Evolutionary conservation across 2,329 filamentous ascomycete species (phyloP).

Genomic region (Fusarium burgessii): DNA sequence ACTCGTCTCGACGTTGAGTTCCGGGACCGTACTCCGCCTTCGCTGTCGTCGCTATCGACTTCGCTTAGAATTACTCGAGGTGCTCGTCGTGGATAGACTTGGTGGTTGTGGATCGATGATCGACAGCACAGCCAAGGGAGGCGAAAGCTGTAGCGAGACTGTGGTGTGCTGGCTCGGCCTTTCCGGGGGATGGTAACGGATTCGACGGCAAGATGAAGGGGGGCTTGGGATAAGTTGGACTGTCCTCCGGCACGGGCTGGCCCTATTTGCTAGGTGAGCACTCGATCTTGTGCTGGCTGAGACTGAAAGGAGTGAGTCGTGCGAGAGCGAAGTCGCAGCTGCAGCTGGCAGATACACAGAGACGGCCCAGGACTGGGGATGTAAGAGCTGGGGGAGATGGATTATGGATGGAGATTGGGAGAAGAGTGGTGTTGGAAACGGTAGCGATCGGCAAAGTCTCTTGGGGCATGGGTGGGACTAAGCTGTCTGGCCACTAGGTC

Average conservation of each 20-base stretch:
- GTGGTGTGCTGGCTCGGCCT: constrained; percentile 38
- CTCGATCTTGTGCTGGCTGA: neutral
- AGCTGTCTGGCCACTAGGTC: constrained; percentile 9
- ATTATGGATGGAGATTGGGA: constrained; percentile 29
- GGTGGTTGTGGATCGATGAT: constrained; percentile 41
- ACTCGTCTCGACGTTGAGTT: constrained; percentile 4
- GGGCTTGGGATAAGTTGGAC: neutral
- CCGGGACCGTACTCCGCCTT: constrained; percentile 4
- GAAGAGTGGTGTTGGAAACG: constrained; percentile 30
- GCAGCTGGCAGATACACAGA: constrained; percentile 24
- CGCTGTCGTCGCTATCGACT: constrained; percentile 14
- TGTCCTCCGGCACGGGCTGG: neutral
- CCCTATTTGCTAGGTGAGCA: constrained; percentile 7
- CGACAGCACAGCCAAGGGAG: constrained; percentile 40
- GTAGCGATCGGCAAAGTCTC: constrained; percentile 36
- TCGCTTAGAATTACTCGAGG: constrained; percentile 13
- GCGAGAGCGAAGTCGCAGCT: constrained; percentile 27
- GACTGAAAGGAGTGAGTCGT: constrained; percentile 14
- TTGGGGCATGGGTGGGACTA: constrained; percentile 27
- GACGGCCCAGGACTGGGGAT: constrained; percentile 26
- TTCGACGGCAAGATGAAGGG: neutral
- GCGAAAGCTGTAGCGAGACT: constrained; percentile 25
- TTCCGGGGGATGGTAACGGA: constrained; percentile 17
- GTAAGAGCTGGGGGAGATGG: constrained; percentile 33
- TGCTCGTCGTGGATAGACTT: constrained; percentile 22